Evolutionary conservation across 106 monocot species (phyloP), one percentile per base, ranked within the genome.

Genomic region (Dioscorea dumetorum): DNA sequence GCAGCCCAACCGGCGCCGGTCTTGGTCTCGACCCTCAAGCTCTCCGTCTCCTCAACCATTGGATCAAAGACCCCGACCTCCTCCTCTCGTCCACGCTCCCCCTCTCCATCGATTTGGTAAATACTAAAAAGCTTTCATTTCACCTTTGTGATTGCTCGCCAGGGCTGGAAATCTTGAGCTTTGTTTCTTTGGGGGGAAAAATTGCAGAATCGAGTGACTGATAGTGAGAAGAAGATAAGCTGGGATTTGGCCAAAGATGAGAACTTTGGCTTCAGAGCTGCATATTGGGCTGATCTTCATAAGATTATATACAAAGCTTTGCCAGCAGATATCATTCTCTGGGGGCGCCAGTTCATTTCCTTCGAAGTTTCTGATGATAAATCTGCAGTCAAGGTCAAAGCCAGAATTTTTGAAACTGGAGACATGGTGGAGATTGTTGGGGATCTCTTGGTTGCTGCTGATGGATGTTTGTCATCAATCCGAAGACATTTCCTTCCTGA

Each of bases 361-460:
- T 76, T 83, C 13, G 53, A 57, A 21, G 49, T 31, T 35, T 70
- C 59, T 1, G 24, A 59, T 1, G 79, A 70, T 6, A 67, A 68
- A 15, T 20, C 69, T 15, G 61, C 34, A 11, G 85, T 94, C 12
- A 68, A 8, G 13, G 50, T 77, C 1, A 77, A 72, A 60, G 80
- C 77, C 17, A 72, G 58, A 74, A 64, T 50, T 14, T 15, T 80
- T 2, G 33, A 61, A 54, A 83, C 72, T 2, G 81, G 54, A 15
- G 83, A 88, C 56, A 68, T 53, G 32, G 70, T 85, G n/a, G 83
- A 85, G 48, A 62, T 95, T 35, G 49, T 62, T 0, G 88, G 72
- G 4, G 83, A 91, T 72, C 74, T 95, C 70, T 82, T 95, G 13
- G 71, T 95, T 15, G 94, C 85, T 5, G 94, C 94, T 18, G 94